Percentiles rank a stretch among this genome's conserved stretches.
Conservation (phyloP, 345 rosid genomes). For the Limnanthes douglasii region DNA sequence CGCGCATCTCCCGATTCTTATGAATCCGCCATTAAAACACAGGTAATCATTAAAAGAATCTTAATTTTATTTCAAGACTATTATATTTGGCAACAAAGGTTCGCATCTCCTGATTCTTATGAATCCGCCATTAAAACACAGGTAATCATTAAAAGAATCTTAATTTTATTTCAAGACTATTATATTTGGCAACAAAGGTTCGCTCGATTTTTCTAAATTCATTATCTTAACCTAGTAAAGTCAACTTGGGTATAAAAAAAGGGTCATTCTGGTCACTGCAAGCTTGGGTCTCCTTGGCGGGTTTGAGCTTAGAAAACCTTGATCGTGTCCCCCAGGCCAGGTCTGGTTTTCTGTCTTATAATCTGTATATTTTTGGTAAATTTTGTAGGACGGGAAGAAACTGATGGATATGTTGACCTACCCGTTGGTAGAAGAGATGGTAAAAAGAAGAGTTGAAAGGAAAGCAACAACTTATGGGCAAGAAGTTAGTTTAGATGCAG, state of each 20-base stretch:
- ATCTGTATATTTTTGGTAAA: background rate
- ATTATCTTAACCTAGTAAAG: no score
- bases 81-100: background rate
- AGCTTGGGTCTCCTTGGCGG: no score
- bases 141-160: constrained; percentile 10
- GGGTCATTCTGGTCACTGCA: no score
- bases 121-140: constrained; percentile 37
- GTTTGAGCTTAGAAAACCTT: no score
- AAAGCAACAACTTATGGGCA: constrained; percentile 35
- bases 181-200: background rate
- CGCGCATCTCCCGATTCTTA: constrained; percentile 27
- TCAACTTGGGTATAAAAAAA: no score
- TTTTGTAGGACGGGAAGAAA: constrained; percentile 27
- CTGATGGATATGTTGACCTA: constrained; percentile 40
- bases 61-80: background rate
- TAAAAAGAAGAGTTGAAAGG: constrained; percentile 41
- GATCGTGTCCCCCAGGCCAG: no score
- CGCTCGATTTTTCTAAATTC: constrained; percentile 8
- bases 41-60: constrained; percentile 13
- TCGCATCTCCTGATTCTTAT: constrained; percentile 25
- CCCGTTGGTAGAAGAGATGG: constrained; percentile 30
- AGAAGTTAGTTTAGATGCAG: constrained; percentile 14
- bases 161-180: background rate
- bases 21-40: constrained; percentile 34
- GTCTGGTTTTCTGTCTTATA: background rate